Conservation (phyloP, 495 filamentous ascomycete genomes). For the Lepraria neglecta region DNA sequence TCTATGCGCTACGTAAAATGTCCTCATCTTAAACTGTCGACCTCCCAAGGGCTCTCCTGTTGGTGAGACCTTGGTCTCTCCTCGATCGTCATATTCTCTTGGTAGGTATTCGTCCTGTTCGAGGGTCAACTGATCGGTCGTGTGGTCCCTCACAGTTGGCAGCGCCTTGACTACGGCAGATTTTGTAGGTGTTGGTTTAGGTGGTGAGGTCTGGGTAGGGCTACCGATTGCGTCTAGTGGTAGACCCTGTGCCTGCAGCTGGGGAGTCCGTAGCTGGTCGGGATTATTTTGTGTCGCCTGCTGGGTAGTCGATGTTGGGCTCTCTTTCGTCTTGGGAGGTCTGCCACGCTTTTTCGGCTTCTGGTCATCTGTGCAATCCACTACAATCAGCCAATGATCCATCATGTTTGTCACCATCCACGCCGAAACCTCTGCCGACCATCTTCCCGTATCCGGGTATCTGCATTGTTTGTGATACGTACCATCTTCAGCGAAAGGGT, state of each 20-base stretch:
- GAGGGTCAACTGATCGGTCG: conserved; percentile 86
- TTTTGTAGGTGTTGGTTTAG: conserved; percentile 85
- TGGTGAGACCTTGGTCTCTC: conserved; percentile 84
- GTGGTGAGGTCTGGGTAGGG: conserved; percentile 67
- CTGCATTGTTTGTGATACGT: conserved; percentile 42
- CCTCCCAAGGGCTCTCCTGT: conserved; percentile 75
- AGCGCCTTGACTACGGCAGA: conserved; percentile 76
- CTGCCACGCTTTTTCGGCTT: conserved; percentile 81
- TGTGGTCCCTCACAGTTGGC: conserved; percentile 93
- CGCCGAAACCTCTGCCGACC: not conserved
- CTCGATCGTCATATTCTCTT: conserved; percentile 82
- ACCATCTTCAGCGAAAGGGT: conserved; percentile 72
- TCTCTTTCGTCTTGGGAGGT: conserved; percentile 66
- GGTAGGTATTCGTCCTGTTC: conserved; percentile 96
- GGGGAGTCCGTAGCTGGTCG: conserved; percentile 66
- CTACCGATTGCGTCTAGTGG: conserved; percentile 49
- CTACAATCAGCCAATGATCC: conserved; percentile 16
- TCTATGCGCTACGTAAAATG: conserved; percentile 84
- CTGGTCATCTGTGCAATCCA: conserved; percentile 51
- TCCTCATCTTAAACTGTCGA: conserved; percentile 87
- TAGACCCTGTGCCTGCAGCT: conserved; percentile 63
- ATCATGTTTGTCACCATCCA: not conserved
- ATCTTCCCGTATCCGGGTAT: conserved; percentile 15
- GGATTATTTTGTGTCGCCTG: conserved; percentile 43
- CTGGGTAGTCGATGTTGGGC: conserved; percentile 43